These are phyloP conservation scores for Pythium grandisporangium DNA, from an alignment of 352 stramenopile genomes.

Conservation along the genomic window DNA sequence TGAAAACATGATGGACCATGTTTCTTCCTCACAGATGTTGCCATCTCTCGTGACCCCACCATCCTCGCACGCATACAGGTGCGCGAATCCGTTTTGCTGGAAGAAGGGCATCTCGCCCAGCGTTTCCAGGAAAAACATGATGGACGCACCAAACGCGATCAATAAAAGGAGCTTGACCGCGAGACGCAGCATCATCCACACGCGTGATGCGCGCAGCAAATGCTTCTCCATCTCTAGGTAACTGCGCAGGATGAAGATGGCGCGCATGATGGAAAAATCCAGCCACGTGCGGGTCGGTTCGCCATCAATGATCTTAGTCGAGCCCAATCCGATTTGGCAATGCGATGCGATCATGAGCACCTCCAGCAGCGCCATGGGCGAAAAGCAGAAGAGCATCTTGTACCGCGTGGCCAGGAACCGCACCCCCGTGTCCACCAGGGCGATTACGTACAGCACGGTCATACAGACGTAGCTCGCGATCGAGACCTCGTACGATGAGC, in stretches of 20 bases:
- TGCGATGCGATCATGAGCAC: constrained; percentile 64
- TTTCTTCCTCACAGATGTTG: constrained; percentile 43
- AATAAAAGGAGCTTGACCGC: constrained; percentile 76
- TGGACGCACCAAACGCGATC: constrained; percentile 68
- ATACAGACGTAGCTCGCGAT: constrained; percentile 55
- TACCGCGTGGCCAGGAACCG: constrained; percentile 75
- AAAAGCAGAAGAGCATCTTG: constrained; percentile 75
- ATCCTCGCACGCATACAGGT: constrained; percentile 64
- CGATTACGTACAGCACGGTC: constrained; percentile 46
- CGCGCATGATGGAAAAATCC: constrained; percentile 80
- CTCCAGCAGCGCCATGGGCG: constrained; percentile 66
- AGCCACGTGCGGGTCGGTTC: constrained; percentile 64
- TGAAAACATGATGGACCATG: constrained; percentile 85
- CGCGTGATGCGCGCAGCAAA: constrained; percentile 54
- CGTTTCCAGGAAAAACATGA: constrained; percentile 87
- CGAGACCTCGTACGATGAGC: constrained; percentile 67
- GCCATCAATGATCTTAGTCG: constrained; percentile 42
- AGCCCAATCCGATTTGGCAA: constrained; percentile 66
- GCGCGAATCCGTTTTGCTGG: constrained; percentile 64
- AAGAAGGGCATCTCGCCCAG: constrained; percentile 78
- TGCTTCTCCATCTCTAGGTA: constrained; percentile 82
- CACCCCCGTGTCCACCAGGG: constrained; percentile 54
- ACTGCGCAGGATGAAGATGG: constrained; percentile 72
- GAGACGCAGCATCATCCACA: constrained; percentile 75
- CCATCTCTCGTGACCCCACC: constrained; percentile 41